Evolutionary conservation across 2,329 filamentous ascomycete genomes (phyloP).

Genomic region (Zasmidium angulare): DNA sequence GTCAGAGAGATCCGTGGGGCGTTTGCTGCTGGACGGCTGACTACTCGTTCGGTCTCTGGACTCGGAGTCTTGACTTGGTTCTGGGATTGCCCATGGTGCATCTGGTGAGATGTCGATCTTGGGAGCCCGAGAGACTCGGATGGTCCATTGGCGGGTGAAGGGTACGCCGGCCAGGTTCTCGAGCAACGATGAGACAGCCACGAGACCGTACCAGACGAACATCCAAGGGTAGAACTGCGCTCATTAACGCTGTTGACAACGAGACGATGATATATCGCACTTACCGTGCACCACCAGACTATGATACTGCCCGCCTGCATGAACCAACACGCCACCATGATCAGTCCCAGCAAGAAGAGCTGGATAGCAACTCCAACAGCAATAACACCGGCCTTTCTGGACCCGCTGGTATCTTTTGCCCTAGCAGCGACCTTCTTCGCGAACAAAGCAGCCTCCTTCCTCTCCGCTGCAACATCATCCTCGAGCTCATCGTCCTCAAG

Average conservation of each 20-base stretch:
- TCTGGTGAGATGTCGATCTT: not conserved
- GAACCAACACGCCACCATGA: slow-evolving; percentile 7
- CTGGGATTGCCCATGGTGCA: not conserved
- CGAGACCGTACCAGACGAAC: not conserved
- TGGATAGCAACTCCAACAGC: not conserved
- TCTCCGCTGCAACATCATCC: not conserved
- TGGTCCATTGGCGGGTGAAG: not conserved
- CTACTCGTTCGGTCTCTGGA: not conserved
- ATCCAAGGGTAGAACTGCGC: not conserved
- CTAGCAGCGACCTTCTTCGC: slow-evolving; percentile 1
- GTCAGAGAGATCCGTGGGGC: not conserved
- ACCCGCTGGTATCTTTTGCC: not conserved
- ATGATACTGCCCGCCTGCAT: not conserved
- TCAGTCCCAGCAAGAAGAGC: not conserved
- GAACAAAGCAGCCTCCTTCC: not conserved
- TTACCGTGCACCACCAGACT: not conserved
- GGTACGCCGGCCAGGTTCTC: not conserved
- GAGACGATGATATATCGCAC: not conserved
- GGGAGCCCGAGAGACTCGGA: not conserved
- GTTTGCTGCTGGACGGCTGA: not conserved
- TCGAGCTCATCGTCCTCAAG: not conserved
- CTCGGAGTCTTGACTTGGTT: not conserved
- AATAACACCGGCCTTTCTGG: not conserved
- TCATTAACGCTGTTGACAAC: not conserved
- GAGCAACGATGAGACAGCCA: not conserved